Percentiles rank a stretch among this genome's conserved stretches.
Evolutionary conservation across 768 basidiomycete genomes (phyloP).

Genomic region (Rhodotorula kratochvilovae): DNA sequence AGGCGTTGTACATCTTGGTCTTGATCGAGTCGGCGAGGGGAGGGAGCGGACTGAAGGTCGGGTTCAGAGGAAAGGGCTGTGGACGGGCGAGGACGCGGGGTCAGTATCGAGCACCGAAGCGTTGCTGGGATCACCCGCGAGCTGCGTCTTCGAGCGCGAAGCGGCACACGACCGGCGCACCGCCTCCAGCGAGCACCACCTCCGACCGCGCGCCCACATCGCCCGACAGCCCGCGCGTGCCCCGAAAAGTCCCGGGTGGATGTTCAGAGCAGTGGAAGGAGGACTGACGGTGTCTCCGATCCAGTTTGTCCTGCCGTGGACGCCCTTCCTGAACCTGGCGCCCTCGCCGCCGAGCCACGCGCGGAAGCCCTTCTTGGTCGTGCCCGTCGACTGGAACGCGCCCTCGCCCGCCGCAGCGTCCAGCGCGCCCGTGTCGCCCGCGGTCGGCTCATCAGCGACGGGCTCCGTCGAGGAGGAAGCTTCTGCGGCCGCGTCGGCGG

Average conservation of each 20-base stretch:
- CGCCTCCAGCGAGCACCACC: background rate
- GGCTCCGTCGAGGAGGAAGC: slow-evolving; percentile 14
- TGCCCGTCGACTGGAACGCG: background rate
- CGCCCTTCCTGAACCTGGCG: slow-evolving; percentile 10
- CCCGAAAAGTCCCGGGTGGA: too few relatives aligned
- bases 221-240: background rate
- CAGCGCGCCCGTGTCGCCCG: background rate
- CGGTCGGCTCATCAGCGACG: background rate
- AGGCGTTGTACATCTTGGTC: slow-evolving; percentile 59
- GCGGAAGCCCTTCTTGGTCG: slow-evolving; percentile 18
- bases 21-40: slow-evolving; percentile 66
- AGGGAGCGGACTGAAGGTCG: slow-evolving; percentile 71
- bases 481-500: slow-evolving; percentile 5
- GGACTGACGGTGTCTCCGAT: slow-evolving; percentile 37
- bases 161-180: background rate
- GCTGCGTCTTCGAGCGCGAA: background rate
- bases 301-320: slow-evolving; percentile 35
- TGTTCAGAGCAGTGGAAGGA: background rate
- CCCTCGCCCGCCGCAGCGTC: background rate
- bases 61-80: slow-evolving; percentile 82
- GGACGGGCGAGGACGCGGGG: background rate
- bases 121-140: fast-evolving
- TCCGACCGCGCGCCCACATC: too few relatives aligned
- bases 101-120: background rate
- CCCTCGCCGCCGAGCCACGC: slow-evolving; percentile 38